phyloP scores from a whole-genome alignment of 768 basidiomycete species.

The Suillus variegatus region DNA sequence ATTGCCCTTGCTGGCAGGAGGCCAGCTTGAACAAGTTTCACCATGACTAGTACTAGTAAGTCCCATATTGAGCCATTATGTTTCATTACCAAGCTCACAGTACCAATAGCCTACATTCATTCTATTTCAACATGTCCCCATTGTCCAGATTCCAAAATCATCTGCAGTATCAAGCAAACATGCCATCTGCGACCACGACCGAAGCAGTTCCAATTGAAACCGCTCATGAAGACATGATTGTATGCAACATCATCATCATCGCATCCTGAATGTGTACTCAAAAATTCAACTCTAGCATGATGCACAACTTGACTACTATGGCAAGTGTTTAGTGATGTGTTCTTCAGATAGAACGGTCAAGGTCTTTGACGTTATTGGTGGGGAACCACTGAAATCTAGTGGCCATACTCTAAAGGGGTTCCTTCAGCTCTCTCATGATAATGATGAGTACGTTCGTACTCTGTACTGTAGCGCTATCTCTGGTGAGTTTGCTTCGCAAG shows the following conservation, averaged over 20 bases:
- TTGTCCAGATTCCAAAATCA: background rate
- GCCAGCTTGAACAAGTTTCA: no score
- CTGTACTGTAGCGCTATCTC: no score
- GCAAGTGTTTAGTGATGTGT: constrained; percentile 94
- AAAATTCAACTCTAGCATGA: constrained; percentile 71
- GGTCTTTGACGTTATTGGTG: constrained; percentile 92
- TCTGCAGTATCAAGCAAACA: background rate
- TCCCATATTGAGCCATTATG: no score
- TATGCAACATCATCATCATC: constrained; percentile 33
- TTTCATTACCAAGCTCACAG: no score
- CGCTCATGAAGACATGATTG: constrained; percentile 98
- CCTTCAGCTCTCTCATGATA: no score
- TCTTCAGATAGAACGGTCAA: constrained; percentile 95
- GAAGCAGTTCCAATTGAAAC: constrained; percentile 90
- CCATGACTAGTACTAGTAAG: no score
- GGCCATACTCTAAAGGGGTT: constrained; percentile 85
- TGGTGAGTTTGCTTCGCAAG: no score
- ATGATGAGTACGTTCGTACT: no score
- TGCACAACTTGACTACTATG: constrained; percentile 97
- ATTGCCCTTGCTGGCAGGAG: no score
- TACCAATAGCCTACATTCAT: no score
- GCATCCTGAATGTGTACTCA: background rate
- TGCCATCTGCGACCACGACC: constrained; percentile 53
- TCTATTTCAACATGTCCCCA: constrained; percentile 3
- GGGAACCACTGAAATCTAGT: constrained; percentile 65